phyloP scores from a whole-genome alignment of 441 rosid species.

The California macrophylla region DNA sequence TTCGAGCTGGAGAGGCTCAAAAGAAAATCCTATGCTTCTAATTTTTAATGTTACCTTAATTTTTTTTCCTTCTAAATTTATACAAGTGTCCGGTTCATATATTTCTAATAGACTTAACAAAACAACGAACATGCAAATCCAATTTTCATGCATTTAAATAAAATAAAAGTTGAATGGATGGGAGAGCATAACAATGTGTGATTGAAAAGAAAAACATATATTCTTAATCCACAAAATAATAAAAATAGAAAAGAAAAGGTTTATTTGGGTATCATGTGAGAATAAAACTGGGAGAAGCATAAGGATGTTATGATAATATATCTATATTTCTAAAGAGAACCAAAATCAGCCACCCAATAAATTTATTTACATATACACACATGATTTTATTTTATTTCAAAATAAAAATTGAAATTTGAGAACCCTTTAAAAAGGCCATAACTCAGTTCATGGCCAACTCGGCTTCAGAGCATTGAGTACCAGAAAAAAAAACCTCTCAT shows the following conservation, averaged over 20 bases:
- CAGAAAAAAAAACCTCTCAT: not conserved
- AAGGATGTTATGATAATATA: not conserved
- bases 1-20: too few species aligned
- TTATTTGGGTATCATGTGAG: not conserved
- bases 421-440: not conserved
- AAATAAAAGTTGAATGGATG: not conserved
- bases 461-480: not conserved
- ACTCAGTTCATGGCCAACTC: constrained; percentile 2
- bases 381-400: not conserved
- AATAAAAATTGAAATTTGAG: not conserved
- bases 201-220: not conserved
- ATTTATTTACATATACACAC: not conserved
- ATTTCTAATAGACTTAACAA: too few species aligned
- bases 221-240: not conserved
- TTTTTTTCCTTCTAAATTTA: too few species aligned
- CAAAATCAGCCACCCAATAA: constrained; percentile 1
- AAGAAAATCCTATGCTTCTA: too few species aligned
- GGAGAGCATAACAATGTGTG: not conserved
- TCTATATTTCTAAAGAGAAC: not conserved
- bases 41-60: too few species aligned
- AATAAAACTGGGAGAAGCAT: not conserved
- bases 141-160: not conserved
- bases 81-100: too few species aligned
- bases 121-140: not conserved
- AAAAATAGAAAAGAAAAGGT: not conserved